Evolutionary conservation across 768 basidiomycete genomes (phyloP), one percentile per base, ranked within the genome.

Genomic region (Xerocomellus dryophilus): DNA sequence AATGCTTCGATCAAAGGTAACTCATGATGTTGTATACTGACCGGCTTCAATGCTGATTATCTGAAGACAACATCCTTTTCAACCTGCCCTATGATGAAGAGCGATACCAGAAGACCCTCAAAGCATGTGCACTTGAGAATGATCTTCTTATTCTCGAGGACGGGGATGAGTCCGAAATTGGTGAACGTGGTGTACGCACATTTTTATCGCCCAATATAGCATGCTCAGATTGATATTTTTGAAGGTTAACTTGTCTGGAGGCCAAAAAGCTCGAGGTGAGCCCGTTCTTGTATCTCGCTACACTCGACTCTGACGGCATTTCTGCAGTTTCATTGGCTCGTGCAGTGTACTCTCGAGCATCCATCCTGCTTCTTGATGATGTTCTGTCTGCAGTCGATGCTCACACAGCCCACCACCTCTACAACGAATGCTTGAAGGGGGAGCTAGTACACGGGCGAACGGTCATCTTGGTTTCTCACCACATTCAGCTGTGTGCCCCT

Each of bases 401-500:
- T 1, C 84, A 86, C 60, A 93, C 91, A 0, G 88, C 93, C 0
- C 83, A 86, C 58, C 88, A 90, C 71, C 81, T 98, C 42, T 87
- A 86, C 62, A 76, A 83, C 18, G 77, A 91, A 49, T 94, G 92
- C 61, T 74, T 98, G 20, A 77, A 80, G 58, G 93, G 95, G 8
- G 84, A 88, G 43, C 73, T 97, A 39, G 77, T 93, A 66, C 70
- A 74, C n/a, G 85, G 82, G 17, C 79, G 94, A 43, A 97, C 95
- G 1, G 74, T 96, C 45, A 77, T 98, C 42, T 78, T 98, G 21
- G 93, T 97, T 47, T 97, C 95, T 3, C 96, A 99, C 65, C 93
- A 96, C 64, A 89, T 97, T 32, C 89, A 93, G 64, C 78, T 98
- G 5, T 93, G 91, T 63, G 79, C 84, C 3, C 83, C 90, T 1